Percentiles rank a stretch among this genome's conserved stretches.
Evolutionary conservation across 345 rosid species (phyloP).

Genomic region (Rhodamnia rubescens): DNA sequence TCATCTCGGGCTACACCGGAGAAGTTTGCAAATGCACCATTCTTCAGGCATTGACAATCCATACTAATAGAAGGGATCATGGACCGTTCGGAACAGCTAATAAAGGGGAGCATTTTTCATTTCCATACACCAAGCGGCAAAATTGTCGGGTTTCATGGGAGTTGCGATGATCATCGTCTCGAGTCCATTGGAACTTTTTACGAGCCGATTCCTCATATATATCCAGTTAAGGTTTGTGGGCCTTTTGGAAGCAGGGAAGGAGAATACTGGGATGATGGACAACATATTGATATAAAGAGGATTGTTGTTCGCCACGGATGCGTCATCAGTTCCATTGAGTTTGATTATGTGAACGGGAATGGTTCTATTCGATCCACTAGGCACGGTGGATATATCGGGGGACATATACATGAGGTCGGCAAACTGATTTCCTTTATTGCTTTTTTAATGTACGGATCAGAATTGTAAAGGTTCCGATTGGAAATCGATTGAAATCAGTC

Average conservation of each 20-base stretch:
- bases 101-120: neutral
- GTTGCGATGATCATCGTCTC: neutral
- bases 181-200: neutral
- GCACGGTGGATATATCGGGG: too few relatives aligned
- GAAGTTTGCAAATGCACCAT: neutral
- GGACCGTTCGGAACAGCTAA: neutral
- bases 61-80: neutral
- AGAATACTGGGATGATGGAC: neutral
- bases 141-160: neutral
- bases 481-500: too few relatives aligned
- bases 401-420: too few relatives aligned
- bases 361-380: too few relatives aligned
- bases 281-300: neutral
- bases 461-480: too few relatives aligned
- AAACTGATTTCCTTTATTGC: too few relatives aligned
- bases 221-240: neutral
- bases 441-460: too few relatives aligned
- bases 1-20: neutral
- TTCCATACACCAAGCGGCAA: neutral
- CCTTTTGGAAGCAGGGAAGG: neutral
- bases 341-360: neutral
- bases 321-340: neutral
- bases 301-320: neutral
- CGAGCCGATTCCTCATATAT: neutral
- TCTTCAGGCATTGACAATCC: neutral